Conservation (phyloP, 2,329 filamentous ascomycete genomes). For the Setomelanomma holmii region DNA sequence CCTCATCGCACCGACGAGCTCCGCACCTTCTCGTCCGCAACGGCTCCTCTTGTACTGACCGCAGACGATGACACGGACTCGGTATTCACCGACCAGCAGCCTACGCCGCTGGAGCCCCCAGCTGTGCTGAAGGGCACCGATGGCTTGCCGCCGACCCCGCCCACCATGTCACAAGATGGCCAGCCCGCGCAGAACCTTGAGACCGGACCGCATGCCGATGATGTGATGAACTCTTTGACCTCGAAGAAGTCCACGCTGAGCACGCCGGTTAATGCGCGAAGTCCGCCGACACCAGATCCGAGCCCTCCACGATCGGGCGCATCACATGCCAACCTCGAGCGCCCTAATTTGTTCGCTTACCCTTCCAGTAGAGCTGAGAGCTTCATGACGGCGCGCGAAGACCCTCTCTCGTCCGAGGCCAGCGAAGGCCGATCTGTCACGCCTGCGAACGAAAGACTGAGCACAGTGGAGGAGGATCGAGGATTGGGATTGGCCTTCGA, state of each 20-base stretch:
- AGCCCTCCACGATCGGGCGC: slow-evolving; percentile 43
- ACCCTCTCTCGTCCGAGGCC: slow-evolving; percentile 43
- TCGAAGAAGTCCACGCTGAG: slow-evolving; percentile 49
- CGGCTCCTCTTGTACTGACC: slow-evolving; percentile 26
- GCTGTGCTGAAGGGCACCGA: slow-evolving; percentile 34
- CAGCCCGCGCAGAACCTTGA: slow-evolving; percentile 28
- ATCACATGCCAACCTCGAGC: slow-evolving; percentile 28
- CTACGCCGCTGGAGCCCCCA: slow-evolving; percentile 39
- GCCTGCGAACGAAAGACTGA: slow-evolving; percentile 34
- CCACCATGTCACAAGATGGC: slow-evolving; percentile 48
- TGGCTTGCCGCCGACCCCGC: slow-evolving; percentile 56
- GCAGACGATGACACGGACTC: slow-evolving; percentile 39
- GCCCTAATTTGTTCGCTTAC: slow-evolving; percentile 39
- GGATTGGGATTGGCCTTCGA: slow-evolving; percentile 48
- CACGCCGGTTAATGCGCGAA: slow-evolving; percentile 52
- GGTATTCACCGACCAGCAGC: slow-evolving; percentile 30
- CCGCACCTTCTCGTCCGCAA: slow-evolving; percentile 28
- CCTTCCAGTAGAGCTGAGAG: slow-evolving; percentile 56
- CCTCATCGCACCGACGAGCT: slow-evolving; percentile 37
- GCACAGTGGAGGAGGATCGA: slow-evolving; percentile 39
- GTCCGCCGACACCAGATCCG: slow-evolving; percentile 48
- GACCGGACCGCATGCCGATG: slow-evolving; percentile 48
- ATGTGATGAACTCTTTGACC: slow-evolving; percentile 39
- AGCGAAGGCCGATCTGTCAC: slow-evolving; percentile 39
- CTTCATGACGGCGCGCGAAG: slow-evolving; percentile 55